phyloP scores from a whole-genome alignment of 2,329 filamentous ascomycete species.

The Sporothrix protearum region DNA sequence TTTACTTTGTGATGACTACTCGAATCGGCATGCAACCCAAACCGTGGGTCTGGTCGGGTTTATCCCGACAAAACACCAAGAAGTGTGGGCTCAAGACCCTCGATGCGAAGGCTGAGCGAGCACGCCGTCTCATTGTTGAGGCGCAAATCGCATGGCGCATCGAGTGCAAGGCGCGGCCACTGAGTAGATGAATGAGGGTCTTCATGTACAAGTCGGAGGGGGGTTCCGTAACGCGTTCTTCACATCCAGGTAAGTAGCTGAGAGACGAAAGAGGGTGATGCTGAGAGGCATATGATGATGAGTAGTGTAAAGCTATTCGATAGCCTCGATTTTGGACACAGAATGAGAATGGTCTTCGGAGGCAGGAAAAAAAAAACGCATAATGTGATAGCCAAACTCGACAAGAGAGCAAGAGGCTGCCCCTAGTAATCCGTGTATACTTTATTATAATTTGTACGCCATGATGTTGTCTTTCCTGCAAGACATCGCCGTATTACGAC shows the following conservation, averaged over 20 bases:
- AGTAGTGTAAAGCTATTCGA: not conserved
- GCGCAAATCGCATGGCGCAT: not conserved
- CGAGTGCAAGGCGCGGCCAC: not conserved
- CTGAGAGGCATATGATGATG: not conserved
- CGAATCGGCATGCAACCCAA: constrained; percentile 4
- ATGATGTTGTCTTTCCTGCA: not conserved
- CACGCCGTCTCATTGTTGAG: not conserved
- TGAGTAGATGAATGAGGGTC: too few species aligned
- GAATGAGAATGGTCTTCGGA: not conserved
- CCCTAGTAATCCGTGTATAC: not conserved
- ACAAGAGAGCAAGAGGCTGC: not conserved
- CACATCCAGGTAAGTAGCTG: not conserved
- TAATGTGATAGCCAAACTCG: not conserved
- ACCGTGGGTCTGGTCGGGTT: constrained; percentile 1
- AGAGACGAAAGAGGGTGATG: not conserved
- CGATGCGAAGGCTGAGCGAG: not conserved
- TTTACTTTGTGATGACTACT: not conserved
- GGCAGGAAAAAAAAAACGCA: not conserved
- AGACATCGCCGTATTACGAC: not conserved
- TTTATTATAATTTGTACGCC: not conserved
- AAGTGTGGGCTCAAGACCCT: not conserved
- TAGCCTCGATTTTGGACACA: not conserved
- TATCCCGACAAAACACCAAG: not conserved
- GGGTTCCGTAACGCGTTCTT: not conserved
- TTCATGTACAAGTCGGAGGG: too few species aligned